Conservation (phyloP, 1,284 basidiomycete species). For the Ustilago bromivora region DNA sequence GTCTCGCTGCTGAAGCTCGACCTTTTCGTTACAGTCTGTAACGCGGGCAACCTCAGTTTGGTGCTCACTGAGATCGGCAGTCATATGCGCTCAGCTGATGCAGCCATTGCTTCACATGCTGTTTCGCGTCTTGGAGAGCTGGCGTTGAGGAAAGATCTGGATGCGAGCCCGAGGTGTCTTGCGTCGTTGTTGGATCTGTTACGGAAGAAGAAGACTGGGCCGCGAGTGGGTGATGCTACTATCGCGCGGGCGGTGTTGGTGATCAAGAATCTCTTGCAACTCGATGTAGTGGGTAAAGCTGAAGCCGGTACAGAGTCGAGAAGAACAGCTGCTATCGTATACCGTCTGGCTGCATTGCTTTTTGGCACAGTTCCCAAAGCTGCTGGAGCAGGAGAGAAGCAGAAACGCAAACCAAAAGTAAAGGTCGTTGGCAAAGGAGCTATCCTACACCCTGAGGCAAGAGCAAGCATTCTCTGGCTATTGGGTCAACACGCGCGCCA, state of each 20-base stretch:
- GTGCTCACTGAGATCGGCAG: slow-evolving; percentile 42
- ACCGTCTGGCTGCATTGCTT: slow-evolving; percentile 51
- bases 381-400: slow-evolving; percentile 10
- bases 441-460: slow-evolving; percentile 44
- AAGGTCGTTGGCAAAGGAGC: slow-evolving; percentile 57
- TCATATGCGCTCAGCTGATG: slow-evolving; percentile 41
- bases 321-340: slow-evolving; percentile 48
- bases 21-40: slow-evolving; percentile 45
- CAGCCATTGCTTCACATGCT: slow-evolving; percentile 43
- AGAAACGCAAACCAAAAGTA: slow-evolving; percentile 24
- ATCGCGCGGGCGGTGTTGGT: slow-evolving; percentile 39
- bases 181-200: slow-evolving; percentile 37
- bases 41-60: slow-evolving; percentile 16
- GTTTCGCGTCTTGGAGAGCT: slow-evolving; percentile 49
- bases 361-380: slow-evolving; percentile 44
- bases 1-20: slow-evolving; percentile 59
- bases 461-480: slow-evolving; percentile 63
- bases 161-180: slow-evolving; percentile 29
- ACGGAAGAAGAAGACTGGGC: slow-evolving; percentile 23
- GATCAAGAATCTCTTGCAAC: slow-evolving; percentile 43
- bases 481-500: slow-evolving; percentile 62
- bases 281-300: slow-evolving; percentile 7
- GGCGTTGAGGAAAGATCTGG: slow-evolving; percentile 28
- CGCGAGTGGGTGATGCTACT: slow-evolving; percentile 25
- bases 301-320: slow-evolving; percentile 1